These are phyloP conservation scores for Bolboschoenus planiculmis DNA, from an alignment of 176 grass and related monocot genomes.

Conservation along the genomic window DNA sequence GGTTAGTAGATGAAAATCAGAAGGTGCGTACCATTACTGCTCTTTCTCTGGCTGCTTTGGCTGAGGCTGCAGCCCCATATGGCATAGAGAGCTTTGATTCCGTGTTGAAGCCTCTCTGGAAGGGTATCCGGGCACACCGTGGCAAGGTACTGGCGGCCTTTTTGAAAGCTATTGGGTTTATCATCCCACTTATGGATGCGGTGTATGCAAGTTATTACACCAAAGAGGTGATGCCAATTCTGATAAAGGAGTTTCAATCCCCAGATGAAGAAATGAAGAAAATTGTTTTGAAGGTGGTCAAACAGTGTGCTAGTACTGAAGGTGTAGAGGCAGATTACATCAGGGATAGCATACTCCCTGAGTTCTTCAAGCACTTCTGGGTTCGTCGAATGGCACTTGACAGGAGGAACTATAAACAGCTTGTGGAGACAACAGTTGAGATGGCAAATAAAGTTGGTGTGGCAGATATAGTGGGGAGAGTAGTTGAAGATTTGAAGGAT, in stretches of 20 bases:
- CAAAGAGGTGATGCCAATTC: slow-evolving; percentile 85
- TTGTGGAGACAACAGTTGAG: slow-evolving; percentile 95
- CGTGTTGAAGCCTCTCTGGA: slow-evolving; percentile 95
- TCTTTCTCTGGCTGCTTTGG: slow-evolving; percentile 87
- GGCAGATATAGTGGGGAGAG: slow-evolving; percentile 78
- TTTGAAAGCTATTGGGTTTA: slow-evolving; percentile 95
- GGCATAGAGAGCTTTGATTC: slow-evolving; percentile 98
- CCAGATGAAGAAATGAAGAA: slow-evolving; percentile 99
- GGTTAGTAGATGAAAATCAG: slow-evolving; percentile 84
- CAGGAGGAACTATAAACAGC: slow-evolving; percentile 95
- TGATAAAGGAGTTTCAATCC: slow-evolving; percentile 95
- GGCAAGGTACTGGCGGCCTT: slow-evolving; percentile 95
- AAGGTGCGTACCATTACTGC: slow-evolving; percentile 96
- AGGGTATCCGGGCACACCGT: slow-evolving; percentile 81
- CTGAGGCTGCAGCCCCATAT: slow-evolving; percentile 86
- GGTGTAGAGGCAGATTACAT: slow-evolving; percentile 96
- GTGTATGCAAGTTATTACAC: slow-evolving; percentile 98
- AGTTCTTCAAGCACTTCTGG: slow-evolving; percentile 90
- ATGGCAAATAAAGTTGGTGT: slow-evolving; percentile 98
- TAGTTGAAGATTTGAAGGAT: slow-evolving; percentile 96
- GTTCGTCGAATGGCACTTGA: slow-evolving; percentile 95
- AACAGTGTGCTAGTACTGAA: slow-evolving; percentile 97
- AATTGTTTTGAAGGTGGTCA: slow-evolving; percentile 95
- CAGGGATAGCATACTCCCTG: slow-evolving; percentile 69
- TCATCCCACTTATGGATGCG: slow-evolving; percentile 97